These are phyloP conservation scores for Porpolomopsis calyptriformis DNA, from an alignment of 768 basidiomycete genomes.

Conservation along the genomic window DNA sequence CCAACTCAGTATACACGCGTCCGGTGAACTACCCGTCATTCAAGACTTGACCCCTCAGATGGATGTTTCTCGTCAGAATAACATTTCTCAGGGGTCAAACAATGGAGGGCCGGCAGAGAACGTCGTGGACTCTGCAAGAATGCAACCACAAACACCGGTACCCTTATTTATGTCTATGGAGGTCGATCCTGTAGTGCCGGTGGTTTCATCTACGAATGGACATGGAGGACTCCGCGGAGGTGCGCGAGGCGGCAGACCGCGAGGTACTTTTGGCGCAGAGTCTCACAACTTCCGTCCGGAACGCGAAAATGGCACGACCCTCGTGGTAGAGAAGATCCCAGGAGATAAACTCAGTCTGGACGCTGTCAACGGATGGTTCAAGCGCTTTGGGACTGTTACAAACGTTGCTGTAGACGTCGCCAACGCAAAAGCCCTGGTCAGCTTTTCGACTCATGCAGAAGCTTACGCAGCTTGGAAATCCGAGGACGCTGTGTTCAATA, in stretches of 20 bases:
- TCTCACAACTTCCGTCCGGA: conserved; percentile 58
- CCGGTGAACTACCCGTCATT: conserved; percentile 74
- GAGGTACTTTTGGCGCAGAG: conserved; percentile 56
- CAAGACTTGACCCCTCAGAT: conserved; percentile 67
- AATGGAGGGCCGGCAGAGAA: conserved; percentile 14
- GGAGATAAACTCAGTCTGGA: conserved; percentile 69
- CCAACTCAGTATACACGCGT: conserved; percentile 30
- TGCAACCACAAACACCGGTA: conserved; percentile 16
- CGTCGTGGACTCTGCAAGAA: conserved; percentile 2
- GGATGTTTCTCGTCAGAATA: conserved; percentile 20
- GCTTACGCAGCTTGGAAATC: conserved; percentile 86
- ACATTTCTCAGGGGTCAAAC: conserved; percentile 6
- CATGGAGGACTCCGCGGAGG: conserved; percentile 24
- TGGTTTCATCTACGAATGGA: conserved; percentile 22
- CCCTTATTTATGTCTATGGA: conserved; percentile 23
- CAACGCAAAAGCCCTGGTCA: conserved; percentile 74
- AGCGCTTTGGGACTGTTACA: conserved; percentile 83
- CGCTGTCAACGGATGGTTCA: conserved; percentile 80
- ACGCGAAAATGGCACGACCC: conserved; percentile 61
- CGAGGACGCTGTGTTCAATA: conserved; percentile 90
- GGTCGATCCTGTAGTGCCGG: conserved; percentile 20
- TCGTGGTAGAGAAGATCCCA: conserved; percentile 93
- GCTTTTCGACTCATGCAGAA: conserved; percentile 73
- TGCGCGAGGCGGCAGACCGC: conserved; percentile 28
- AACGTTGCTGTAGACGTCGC: conserved; percentile 80